Evolutionary conservation across 2,329 filamentous ascomycete genomes (phyloP).

Genomic region (Ascosphaera apis): DNA sequence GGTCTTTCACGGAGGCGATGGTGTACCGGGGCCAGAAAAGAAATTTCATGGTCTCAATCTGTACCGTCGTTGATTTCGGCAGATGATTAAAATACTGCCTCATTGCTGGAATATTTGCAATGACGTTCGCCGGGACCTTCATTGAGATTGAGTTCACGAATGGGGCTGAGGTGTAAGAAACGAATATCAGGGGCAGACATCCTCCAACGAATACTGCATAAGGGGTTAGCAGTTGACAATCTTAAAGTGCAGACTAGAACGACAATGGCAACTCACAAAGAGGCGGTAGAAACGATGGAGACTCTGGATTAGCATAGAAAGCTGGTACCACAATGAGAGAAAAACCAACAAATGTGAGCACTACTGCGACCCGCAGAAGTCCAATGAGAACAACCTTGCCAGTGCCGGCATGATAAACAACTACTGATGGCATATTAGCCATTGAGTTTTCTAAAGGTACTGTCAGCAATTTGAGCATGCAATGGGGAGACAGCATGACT

Average conservation of each 20-base stretch:
- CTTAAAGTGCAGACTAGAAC: neutral
- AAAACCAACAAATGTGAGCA: slow-evolving; percentile 47
- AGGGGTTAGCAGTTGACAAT: slow-evolving; percentile 1
- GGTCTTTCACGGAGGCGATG: slow-evolving; percentile 19
- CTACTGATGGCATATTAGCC: too few relatives aligned
- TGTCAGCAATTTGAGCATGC: too few relatives aligned
- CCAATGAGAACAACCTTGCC: slow-evolving; percentile 44
- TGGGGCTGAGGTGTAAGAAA: slow-evolving; percentile 41
- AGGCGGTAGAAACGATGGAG: slow-evolving; percentile 20
- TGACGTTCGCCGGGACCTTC: slow-evolving; percentile 41
- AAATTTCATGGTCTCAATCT: slow-evolving; percentile 23
- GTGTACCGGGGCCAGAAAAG: slow-evolving; percentile 21
- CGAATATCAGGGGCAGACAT: slow-evolving; percentile 39
- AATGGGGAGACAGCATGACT: too few relatives aligned
- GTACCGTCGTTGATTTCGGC: slow-evolving; percentile 20
- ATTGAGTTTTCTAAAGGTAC: too few relatives aligned
- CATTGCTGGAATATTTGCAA: slow-evolving; percentile 30
- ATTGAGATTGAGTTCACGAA: slow-evolving; percentile 53
- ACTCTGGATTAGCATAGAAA: slow-evolving; percentile 22
- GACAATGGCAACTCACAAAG: slow-evolving; percentile 13
- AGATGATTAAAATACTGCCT: slow-evolving; percentile 21
- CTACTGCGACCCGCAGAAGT: slow-evolving; percentile 44
- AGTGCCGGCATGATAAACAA: slow-evolving; percentile 56
- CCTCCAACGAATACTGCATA: slow-evolving; percentile 33
- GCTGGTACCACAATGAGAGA: slow-evolving; percentile 38